Base-by-base conservation (phyloP, 176 grass and related monocot genomes). In the Oryza brachyantha region DNA sequence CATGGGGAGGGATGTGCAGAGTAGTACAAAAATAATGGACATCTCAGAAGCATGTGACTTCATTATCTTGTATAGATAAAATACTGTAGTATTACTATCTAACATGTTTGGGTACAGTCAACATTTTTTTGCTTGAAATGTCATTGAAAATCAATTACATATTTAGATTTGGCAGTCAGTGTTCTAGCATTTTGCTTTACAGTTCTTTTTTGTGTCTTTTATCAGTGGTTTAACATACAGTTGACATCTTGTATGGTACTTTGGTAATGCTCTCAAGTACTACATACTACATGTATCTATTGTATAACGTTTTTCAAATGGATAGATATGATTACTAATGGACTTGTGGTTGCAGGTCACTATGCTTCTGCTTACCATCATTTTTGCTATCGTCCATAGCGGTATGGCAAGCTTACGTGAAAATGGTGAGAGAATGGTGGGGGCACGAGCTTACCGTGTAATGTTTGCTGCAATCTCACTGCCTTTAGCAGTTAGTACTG, bases 381-480 rank as follows among this genome's bases (percentile, higher is more conserved):
- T 99, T 68, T 99, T 99, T 84, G 96, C 96, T 67, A 10, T 78
- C 31, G 45, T 91, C 37, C 96, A 98, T 83, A 98, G 96, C 93
- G 96, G 96, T 37, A 83, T 98, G 85, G 96, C 96, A 61, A 93
- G 75, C 71, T 67, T 98, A 34, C 90, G 92, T 31, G 92, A 94
- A 92, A 74, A 80, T 63, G 90, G 92, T 68, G 92, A 99, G 61
- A 90, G 90, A 76, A 79, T 94, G 67, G 75, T 98, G 62, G 95
- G 95, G 75, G 92, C 90, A 73, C 83, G 96, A 73, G 88, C 88
- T 73, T 95, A 83, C 32, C 90, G 90, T 54, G 96, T 99, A 48
- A 21, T 99, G 41, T 99, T 99, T 76, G 92, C 96, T 64, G 90
- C 88, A 88, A 85, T 93, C 55, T 99, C 96, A 64, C 85, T 99